Conservation (phyloP, 768 basidiomycete species). For the Infundibulicybe gibba region DNA sequence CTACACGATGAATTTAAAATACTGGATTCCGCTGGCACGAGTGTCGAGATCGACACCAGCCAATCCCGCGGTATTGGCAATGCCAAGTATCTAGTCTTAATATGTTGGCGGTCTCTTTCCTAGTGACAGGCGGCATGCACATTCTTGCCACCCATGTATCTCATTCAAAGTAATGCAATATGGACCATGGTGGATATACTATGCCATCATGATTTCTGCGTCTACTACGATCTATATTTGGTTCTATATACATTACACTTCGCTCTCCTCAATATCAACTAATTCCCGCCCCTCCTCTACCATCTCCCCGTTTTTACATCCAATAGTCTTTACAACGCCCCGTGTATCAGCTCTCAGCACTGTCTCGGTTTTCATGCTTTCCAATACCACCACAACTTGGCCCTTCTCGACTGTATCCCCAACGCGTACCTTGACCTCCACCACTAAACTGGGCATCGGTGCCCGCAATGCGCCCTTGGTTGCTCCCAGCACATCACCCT, state of each 20-base stretch:
- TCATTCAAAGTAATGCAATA: too few species aligned
- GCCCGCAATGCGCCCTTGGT: slow-evolving; percentile 68
- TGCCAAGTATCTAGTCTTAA: too few species aligned
- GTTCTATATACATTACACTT: slow-evolving; percentile 7
- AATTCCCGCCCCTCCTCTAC: slow-evolving; percentile 84
- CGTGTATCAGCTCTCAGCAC: slow-evolving; percentile 68
- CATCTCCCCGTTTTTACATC: slow-evolving; percentile 85
- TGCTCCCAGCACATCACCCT: slow-evolving; percentile 51
- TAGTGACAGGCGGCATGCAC: too few species aligned
- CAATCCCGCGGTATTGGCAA: too few species aligned
- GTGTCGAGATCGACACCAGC: too few species aligned
- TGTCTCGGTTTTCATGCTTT: slow-evolving; percentile 98
- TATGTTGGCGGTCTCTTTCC: too few species aligned
- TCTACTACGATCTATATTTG: too few species aligned
- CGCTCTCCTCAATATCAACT: slow-evolving; percentile 58
- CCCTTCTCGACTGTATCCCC: slow-evolving; percentile 82
- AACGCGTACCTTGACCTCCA: slow-evolving; percentile 76
- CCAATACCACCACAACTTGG: slow-evolving; percentile 77
- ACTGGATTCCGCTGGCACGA: too few species aligned
- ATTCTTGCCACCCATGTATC: too few species aligned
- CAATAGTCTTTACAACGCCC: slow-evolving; percentile 69
- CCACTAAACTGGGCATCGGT: slow-evolving; percentile 93
- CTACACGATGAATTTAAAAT: too few species aligned
- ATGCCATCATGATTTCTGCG: too few species aligned
- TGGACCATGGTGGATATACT: too few species aligned